Base-by-base conservation (phyloP, 352 stramenopile genomes). In the Pythium rhizo-oryzae region DNA sequence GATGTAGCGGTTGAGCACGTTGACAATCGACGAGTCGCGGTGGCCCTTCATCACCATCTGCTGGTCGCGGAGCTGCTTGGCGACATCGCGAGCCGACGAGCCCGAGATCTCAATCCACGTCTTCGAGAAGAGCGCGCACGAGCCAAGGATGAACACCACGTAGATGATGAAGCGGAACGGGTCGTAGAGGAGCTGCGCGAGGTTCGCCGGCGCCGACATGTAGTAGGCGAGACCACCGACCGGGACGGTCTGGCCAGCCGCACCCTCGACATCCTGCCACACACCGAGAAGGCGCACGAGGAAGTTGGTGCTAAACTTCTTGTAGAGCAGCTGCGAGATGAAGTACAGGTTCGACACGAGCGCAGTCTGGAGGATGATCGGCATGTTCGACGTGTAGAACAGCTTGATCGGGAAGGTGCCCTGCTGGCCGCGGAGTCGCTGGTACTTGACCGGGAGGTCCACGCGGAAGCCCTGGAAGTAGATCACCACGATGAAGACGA, bases 311-410 rank as follows among this genome's bases (percentile, higher is more conserved):
- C 94, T 97, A 68, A 98, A 99, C 76, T 98, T 98, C 81, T 98
- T 99, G 93, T 99, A 99, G 19, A 99, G 84, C 28, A 99, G 82
- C 86, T 99, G 97, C 75, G 93, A 99, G 69, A 99, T 96, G 84
- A 99, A 99, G 91, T 99, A 99, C 52, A 99, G 79, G 88, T 99
- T 99, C 69, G 93, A 99, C 50, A 99, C 97, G 52, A 99, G 88
- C 19, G 97, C 97, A 12, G 97, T 99, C 84, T 99, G 97, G 47
- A 99, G 82, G 68, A 99, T 99, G 81, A 99, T 99, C 57, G 97
- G 97, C 97, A 99, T 99, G 94, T 99, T 99, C 68, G 96, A 99
- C 55, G 97, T 99, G 94, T 99, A 99, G 79, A 99, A 99, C 6
- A 99, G 88, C 90, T 99, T 99, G 93, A 99, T 99, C 67, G 98